phyloP scores from a whole-genome alignment of 2,329 filamentous ascomycete genomes.

The Orbilia ellipsospora region DNA sequence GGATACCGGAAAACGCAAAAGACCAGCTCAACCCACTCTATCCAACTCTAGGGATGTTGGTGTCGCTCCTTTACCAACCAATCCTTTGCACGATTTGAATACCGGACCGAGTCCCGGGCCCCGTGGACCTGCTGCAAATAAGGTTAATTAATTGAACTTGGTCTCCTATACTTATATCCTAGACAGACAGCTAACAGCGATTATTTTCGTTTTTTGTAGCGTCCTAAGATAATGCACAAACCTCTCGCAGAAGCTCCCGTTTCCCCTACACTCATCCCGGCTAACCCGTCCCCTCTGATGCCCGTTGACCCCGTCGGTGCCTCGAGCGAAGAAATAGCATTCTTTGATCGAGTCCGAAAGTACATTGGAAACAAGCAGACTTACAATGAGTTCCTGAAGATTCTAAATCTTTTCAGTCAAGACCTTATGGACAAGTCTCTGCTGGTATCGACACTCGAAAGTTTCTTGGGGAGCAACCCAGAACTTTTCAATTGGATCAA shows the following conservation, averaged over 20 bases:
- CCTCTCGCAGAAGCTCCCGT: conserved; percentile 69
- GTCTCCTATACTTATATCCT: neutral
- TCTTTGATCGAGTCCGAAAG: conserved; percentile 97
- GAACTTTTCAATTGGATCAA: conserved; percentile 93
- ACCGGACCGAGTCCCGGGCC: conserved; percentile 37
- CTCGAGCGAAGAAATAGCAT: conserved; percentile 84
- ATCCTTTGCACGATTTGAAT: conserved; percentile 36
- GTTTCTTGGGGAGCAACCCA: conserved; percentile 86
- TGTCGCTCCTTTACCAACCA: conserved; percentile 34
- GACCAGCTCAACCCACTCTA: conserved; percentile 37
- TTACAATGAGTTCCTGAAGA: conserved; percentile 95
- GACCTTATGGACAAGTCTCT: conserved; percentile 89
- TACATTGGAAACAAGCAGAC: conserved; percentile 90
- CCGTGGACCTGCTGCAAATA: conserved; percentile 43
- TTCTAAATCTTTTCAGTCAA: conserved; percentile 94
- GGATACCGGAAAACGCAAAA: conserved; percentile 82
- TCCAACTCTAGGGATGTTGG: conserved; percentile 39
- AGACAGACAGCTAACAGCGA: neutral
- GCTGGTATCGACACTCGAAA: conserved; percentile 81
- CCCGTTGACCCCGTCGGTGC: conserved; percentile 79
- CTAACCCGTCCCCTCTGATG: conserved; percentile 85
- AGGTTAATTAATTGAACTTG: conserved; percentile 14
- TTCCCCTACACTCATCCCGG: conserved; percentile 87
- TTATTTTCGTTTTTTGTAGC: conserved; percentile 65
- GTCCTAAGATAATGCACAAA: conserved; percentile 79